phyloP scores from a whole-genome alignment of 2,329 filamentous ascomycete species.

The Alternaria sp. region DNA sequence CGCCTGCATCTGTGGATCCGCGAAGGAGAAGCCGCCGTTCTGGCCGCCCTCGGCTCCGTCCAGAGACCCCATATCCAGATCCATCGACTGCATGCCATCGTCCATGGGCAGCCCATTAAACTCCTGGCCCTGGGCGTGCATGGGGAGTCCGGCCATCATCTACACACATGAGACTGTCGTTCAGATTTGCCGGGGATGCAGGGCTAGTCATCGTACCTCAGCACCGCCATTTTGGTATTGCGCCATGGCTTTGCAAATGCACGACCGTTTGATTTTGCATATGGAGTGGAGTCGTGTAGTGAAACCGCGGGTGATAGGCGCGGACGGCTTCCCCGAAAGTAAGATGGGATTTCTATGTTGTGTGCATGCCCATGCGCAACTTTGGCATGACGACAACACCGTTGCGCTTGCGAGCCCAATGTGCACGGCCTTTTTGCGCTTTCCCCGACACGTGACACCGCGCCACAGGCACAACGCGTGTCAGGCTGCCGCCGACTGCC shows the following conservation, averaged over 20 bases:
- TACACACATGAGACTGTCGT: conserved; percentile 30
- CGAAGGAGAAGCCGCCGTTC: conserved; percentile 33
- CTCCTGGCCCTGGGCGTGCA: conserved; percentile 38
- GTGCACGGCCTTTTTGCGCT: neutral
- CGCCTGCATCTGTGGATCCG: conserved; percentile 40
- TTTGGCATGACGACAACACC: conserved; percentile 16
- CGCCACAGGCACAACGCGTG: neutral
- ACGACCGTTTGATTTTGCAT: conserved; percentile 5
- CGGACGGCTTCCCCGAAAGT: conserved; percentile 14
- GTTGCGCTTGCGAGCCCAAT: conserved; percentile 10
- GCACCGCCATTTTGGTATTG: conserved; percentile 47
- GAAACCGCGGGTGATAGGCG: conserved; percentile 11
- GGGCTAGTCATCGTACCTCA: conserved; percentile 39
- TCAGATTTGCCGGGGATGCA: conserved; percentile 26
- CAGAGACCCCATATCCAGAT: conserved; percentile 54
- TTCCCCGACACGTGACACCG: conserved; percentile 12
- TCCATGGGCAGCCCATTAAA: conserved; percentile 52
- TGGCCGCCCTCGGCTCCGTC: conserved; percentile 34
- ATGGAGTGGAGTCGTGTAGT: conserved; percentile 4
- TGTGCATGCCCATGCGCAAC: conserved; percentile 6
- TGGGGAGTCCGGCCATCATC: conserved; percentile 40
- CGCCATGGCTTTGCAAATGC: conserved; percentile 39
- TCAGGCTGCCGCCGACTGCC: conserved; percentile 3
- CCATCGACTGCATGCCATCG: conserved; percentile 56
- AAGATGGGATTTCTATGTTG: conserved; percentile 16